Conservation (phyloP, 306 rosid species). For the Macrotyloma uniflorum region DNA sequence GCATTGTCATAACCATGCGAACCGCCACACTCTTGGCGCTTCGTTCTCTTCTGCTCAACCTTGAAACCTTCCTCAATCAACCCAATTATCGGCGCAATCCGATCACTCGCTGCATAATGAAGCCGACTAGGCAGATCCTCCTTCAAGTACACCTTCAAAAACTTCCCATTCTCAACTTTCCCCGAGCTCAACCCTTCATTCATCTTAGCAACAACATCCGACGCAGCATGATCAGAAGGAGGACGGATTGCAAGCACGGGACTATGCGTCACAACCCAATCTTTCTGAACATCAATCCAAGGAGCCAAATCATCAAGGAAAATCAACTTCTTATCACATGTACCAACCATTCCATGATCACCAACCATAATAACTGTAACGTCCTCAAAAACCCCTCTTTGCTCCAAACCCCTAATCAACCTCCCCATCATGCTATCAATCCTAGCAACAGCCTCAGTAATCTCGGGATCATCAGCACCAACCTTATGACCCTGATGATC, state of each 20-base stretch:
- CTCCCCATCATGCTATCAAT: slow-evolving; percentile 87
- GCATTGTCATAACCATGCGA: slow-evolving; percentile 95
- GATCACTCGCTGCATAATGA: slow-evolving; percentile 66
- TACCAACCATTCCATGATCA: slow-evolving; percentile 99
- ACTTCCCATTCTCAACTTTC: slow-evolving; percentile 77
- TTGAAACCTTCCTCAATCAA: slow-evolving; percentile 81
- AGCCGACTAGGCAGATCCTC: slow-evolving; percentile 86
- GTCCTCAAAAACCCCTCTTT: slow-evolving; percentile 85
- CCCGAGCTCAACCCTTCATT: slow-evolving; percentile 81
- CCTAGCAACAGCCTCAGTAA: slow-evolving; percentile 75
- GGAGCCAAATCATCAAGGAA: slow-evolving; percentile 74
- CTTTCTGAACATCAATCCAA: slow-evolving; percentile 66
- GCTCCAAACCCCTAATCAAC: slow-evolving; percentile 79
- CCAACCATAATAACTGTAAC: slow-evolving; percentile 83
- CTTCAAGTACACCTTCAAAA: slow-evolving; percentile 75
- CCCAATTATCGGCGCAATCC: slow-evolving; percentile 83
- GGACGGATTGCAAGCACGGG: slow-evolving; percentile 85
- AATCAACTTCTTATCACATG: slow-evolving; percentile 85
- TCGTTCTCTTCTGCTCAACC: slow-evolving; percentile 72
- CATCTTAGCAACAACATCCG: slow-evolving; percentile 68
- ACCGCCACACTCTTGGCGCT: slow-evolving; percentile 82
- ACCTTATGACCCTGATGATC: slow-evolving; percentile 94
- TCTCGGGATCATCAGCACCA: slow-evolving; percentile 91
- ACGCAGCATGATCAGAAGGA: slow-evolving; percentile 46
- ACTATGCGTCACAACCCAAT: slow-evolving; percentile 68